Conservation (phyloP, 108 stramenopile species). For the Cyclotella atomus region DNA sequence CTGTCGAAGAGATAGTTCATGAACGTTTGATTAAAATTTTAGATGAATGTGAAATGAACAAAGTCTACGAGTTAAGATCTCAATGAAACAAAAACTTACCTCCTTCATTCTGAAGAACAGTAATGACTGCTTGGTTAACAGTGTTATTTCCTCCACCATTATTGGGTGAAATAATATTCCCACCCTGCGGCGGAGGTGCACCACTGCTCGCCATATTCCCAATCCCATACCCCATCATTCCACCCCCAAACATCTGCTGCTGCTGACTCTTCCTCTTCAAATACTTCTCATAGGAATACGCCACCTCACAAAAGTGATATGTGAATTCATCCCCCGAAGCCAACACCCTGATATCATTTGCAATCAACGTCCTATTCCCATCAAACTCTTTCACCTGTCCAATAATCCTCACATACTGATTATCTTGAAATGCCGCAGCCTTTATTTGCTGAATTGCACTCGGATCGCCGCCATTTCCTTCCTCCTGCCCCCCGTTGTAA, state of each 20-base stretch:
- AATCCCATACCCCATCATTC: slow-evolving; percentile 46
- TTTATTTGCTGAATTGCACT: slow-evolving; percentile 56
- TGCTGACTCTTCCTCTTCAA: slow-evolving; percentile 29
- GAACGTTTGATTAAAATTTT: not conserved
- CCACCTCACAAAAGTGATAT: slow-evolving; percentile 84
- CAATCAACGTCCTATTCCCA: slow-evolving; percentile 63
- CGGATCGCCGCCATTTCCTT: slow-evolving; percentile 61
- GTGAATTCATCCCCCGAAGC: slow-evolving; percentile 77
- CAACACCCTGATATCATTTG: slow-evolving; percentile 67
- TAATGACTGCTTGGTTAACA: slow-evolving; percentile 21
- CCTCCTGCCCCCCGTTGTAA: slow-evolving; percentile 67
- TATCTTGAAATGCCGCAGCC: slow-evolving; percentile 48
- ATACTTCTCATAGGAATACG: slow-evolving; percentile 65
- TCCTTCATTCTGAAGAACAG: slow-evolving; percentile 17
- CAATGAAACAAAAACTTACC: slow-evolving; percentile 26
- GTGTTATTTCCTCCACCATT: slow-evolving; percentile 23
- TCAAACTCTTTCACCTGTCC: slow-evolving; percentile 82
- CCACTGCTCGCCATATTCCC: slow-evolving; percentile 45
- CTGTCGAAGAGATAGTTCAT: slow-evolving; percentile 1
- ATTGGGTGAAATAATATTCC: slow-evolving; percentile 17
- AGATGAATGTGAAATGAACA: no score
- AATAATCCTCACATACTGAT: slow-evolving; percentile 71
- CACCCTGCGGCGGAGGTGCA: slow-evolving; percentile 22
- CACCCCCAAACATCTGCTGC: slow-evolving; percentile 5
- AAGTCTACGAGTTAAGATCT: no score